These are phyloP conservation scores for Nitzschia inconspicua DNA, from an alignment of 108 stramenopile species.

Conservation along the genomic window DNA sequence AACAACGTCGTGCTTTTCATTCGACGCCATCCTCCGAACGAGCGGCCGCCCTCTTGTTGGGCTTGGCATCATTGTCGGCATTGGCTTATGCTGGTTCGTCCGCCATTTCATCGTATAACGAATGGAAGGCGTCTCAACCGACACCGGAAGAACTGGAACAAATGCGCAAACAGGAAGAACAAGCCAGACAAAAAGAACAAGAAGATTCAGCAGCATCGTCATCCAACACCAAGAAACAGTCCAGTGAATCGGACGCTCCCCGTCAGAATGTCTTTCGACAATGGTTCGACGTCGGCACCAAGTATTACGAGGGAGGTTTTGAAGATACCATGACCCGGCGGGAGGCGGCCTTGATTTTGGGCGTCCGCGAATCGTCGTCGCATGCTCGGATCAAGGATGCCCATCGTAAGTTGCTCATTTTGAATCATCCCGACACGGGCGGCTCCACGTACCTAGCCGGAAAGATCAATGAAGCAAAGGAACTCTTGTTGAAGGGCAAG, in stretches of 20 bases:
- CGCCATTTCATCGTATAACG: conserved; percentile 65
- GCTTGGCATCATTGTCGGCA: conserved; percentile 72
- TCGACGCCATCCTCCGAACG: conserved; percentile 20
- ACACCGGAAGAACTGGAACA: conserved; percentile 30
- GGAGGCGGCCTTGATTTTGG: conserved; percentile 97
- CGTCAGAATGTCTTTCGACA: conserved; percentile 79
- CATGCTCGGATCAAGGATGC: conserved; percentile 93
- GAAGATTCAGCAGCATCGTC: background rate
- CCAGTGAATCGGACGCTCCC: conserved; percentile 11
- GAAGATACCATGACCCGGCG: conserved; percentile 96
- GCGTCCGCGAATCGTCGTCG: conserved; percentile 90
- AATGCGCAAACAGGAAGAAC: conserved; percentile 27
- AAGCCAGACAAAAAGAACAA: conserved; percentile 11
- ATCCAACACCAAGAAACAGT: conserved; percentile 17
- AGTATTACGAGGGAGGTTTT: conserved; percentile 98
- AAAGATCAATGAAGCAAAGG: conserved; percentile 99
- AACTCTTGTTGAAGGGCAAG: conserved; percentile 90
- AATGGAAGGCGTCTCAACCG: conserved; percentile 48
- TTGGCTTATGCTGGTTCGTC: conserved; percentile 71
- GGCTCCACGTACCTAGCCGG: conserved; percentile 94
- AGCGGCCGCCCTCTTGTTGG: conserved; percentile 53
- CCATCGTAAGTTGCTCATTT: conserved; percentile 91
- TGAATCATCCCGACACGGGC: conserved; percentile 99
- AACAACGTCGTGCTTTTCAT: conserved; percentile 17
- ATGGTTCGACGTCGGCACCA: conserved; percentile 79